Evolutionary conservation across 1,284 basidiomycete genomes (phyloP).

Genomic region (Porogramme epimiltina): DNA sequence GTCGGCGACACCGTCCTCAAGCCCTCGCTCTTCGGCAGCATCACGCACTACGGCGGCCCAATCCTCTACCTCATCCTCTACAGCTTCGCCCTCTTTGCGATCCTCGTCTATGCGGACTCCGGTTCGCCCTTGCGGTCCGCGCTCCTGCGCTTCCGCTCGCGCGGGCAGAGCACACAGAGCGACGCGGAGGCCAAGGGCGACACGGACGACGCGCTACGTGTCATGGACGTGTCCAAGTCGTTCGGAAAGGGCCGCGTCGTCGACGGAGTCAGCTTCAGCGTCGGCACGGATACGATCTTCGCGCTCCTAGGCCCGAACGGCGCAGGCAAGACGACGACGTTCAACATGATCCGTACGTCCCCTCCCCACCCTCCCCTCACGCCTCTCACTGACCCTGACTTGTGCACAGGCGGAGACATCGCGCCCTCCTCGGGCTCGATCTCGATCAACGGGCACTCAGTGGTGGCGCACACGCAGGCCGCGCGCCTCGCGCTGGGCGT

Average conservation of each 20-base stretch:
- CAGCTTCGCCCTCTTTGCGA: slow-evolving; percentile 49
- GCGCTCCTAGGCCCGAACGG: slow-evolving; percentile 82
- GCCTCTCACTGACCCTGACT: background rate
- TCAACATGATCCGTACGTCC: slow-evolving; percentile 70
- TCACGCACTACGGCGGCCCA: slow-evolving; percentile 72
- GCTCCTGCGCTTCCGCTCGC: slow-evolving; percentile 5
- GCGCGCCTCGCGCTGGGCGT: slow-evolving; percentile 74
- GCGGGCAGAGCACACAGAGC: too few relatives aligned
- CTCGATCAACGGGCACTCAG: slow-evolving; percentile 62
- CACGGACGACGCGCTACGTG: slow-evolving; percentile 54
- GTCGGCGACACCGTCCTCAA: slow-evolving; percentile 54
- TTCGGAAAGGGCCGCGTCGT: slow-evolving; percentile 65
- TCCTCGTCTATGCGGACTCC: slow-evolving; percentile 66
- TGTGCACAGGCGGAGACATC: slow-evolving; percentile 55
- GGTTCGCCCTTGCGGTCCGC: slow-evolving; percentile 47
- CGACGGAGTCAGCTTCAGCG: slow-evolving; percentile 69
- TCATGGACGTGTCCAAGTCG: slow-evolving; percentile 68
- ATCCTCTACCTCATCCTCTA: slow-evolving; percentile 73
- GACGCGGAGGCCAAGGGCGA: slow-evolving; percentile 61
- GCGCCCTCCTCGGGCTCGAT: slow-evolving; percentile 68
- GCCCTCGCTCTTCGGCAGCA: slow-evolving; percentile 47
- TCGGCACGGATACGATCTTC: slow-evolving; percentile 65
- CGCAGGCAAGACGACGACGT: slow-evolving; percentile 80
- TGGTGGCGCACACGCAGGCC: slow-evolving; percentile 56
- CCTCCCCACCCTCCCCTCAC: background rate